Evolutionary conservation across 2,329 filamentous ascomycete species (phyloP).

Genomic region (Nemania bipapillata): DNA sequence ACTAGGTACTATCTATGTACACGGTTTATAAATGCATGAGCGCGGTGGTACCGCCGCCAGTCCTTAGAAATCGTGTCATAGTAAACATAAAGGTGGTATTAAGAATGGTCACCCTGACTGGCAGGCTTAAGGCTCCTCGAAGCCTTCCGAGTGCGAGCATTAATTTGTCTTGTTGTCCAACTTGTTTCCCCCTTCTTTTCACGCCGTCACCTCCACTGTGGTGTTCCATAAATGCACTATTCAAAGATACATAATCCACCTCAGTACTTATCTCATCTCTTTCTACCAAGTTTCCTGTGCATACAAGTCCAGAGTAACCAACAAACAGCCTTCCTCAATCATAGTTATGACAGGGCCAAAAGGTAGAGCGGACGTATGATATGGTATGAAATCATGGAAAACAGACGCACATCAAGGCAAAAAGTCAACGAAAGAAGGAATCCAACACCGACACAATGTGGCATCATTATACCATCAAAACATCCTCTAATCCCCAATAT

Average conservation of each 20-base stretch:
- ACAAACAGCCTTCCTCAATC: neutral
- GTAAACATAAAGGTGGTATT: too few relatives aligned
- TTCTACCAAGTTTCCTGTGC: neutral
- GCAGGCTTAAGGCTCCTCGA: too few relatives aligned
- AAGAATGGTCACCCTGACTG: neutral
- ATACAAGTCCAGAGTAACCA: neutral
- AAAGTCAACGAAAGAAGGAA: conserved; percentile 8
- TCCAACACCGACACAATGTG: neutral
- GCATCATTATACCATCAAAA: neutral
- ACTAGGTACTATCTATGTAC: too few relatives aligned
- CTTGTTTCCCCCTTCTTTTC: neutral
- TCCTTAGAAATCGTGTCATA: too few relatives aligned
- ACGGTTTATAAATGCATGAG: too few relatives aligned
- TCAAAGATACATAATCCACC: neutral
- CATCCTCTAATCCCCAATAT: neutral
- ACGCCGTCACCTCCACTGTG: neutral
- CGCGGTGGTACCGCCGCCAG: too few relatives aligned
- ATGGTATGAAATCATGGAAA: neutral
- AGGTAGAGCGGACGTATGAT: neutral
- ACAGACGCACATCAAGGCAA: neutral
- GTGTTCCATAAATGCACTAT: neutral
- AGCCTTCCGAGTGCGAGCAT: too few relatives aligned
- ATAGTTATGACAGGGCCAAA: conserved; percentile 11
- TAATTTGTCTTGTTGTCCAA: neutral
- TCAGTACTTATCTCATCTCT: neutral